phyloP scores from a whole-genome alignment of 345 rosid genomes.

The Salix purpurea region DNA sequence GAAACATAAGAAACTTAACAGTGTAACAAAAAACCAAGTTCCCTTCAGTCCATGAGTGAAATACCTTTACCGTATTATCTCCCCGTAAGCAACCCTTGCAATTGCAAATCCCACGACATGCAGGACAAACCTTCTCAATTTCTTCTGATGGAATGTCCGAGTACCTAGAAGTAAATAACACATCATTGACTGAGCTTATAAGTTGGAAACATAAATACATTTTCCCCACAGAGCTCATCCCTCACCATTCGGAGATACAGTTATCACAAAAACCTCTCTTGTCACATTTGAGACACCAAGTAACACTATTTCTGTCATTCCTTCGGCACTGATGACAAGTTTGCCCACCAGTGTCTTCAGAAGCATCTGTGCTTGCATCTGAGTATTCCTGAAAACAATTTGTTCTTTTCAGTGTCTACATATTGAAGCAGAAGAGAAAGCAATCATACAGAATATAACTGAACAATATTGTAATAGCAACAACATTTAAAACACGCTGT shows the following conservation, averaged over 20 bases:
- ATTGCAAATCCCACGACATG: slow-evolving; percentile 84
- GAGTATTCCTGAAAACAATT: slow-evolving; percentile 61
- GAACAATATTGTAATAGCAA: background rate
- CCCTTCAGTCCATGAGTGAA: slow-evolving; percentile 1
- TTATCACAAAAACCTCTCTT: slow-evolving; percentile 80
- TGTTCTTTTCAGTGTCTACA: slow-evolving; percentile 8
- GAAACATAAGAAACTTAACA: slow-evolving; percentile 1
- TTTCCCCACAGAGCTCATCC: slow-evolving; percentile 14
- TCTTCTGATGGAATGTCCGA: slow-evolving; percentile 62
- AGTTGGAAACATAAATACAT: background rate
- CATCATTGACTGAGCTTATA: slow-evolving; percentile 6
- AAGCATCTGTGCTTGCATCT: slow-evolving; percentile 58
- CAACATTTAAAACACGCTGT: background rate
- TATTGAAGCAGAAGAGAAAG: background rate
- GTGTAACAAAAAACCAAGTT: background rate
- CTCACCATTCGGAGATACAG: slow-evolving; percentile 74
- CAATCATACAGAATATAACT: background rate
- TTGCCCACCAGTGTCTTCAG: slow-evolving; percentile 66
- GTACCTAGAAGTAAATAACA: slow-evolving; percentile 48
- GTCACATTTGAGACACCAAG: slow-evolving; percentile 78
- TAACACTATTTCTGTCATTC: slow-evolving; percentile 54
- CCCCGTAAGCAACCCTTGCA: slow-evolving; percentile 84
- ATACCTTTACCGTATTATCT: slow-evolving; percentile 83
- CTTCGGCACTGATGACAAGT: slow-evolving; percentile 81
- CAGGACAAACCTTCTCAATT: slow-evolving; percentile 85